Evolutionary conservation across 192 early-diverging fungal genomes (phyloP).

Genomic region (Coemansia sp.): DNA sequence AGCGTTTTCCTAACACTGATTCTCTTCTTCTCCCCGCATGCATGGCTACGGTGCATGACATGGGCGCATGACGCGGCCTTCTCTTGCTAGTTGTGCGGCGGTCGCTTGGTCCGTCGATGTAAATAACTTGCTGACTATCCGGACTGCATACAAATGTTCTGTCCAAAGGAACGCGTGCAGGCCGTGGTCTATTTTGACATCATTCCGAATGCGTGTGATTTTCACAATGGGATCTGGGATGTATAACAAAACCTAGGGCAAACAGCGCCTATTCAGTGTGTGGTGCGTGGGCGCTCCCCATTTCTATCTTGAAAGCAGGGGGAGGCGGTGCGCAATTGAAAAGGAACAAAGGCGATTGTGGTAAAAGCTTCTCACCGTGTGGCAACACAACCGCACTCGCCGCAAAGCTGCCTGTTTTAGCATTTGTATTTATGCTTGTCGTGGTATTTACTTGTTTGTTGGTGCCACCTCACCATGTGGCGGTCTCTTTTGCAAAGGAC

Average conservation of each 20-base stretch:
- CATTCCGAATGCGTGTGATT: neutral
- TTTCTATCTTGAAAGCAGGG: slow-evolving; percentile 11
- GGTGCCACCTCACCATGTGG: neutral
- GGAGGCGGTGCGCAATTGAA: slow-evolving; percentile 7
- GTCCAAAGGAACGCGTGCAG: neutral
- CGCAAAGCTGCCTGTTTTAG: neutral
- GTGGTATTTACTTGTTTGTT: slow-evolving; percentile 1
- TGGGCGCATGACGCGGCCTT: neutral
- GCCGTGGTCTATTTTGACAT: neutral
- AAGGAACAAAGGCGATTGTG: slow-evolving; percentile 6
- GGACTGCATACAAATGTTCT: neutral
- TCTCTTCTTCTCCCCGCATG: slow-evolving; percentile 1
- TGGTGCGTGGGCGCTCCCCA: neutral
- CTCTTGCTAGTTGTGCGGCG: neutral
- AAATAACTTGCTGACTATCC: neutral
- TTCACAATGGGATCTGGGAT: slow-evolving; percentile 2
- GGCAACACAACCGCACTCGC: slow-evolving; percentile 1
- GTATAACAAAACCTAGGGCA: neutral
- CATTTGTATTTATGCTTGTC: neutral
- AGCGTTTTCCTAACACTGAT: neutral
- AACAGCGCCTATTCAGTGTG: neutral
- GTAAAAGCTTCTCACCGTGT: slow-evolving; percentile 5
- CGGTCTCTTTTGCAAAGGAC: neutral
- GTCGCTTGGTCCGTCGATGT: neutral
- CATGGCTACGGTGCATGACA: neutral